Base-by-base conservation (phyloP, 148 eudicot genomes). In the Rhododendron simsii region DNA sequence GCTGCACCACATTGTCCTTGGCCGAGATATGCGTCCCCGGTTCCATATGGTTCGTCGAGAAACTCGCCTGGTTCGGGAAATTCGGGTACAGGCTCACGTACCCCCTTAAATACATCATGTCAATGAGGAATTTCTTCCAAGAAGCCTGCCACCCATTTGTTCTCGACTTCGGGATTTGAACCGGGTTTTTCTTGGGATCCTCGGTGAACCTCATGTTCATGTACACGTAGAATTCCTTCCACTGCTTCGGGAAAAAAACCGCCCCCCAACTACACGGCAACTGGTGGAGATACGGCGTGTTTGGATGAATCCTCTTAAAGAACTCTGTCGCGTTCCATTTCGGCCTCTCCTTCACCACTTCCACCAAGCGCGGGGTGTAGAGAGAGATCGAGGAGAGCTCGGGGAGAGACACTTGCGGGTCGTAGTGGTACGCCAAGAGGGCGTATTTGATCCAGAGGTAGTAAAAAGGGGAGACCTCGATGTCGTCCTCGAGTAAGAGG, bases 61-160 rank as follows among this genome's bases (percentile, higher is more conserved):
- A 97, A 88, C 99, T 97, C 57, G 91, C 90, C 82, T 97, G 99
- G 51, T 90, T 88, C 0, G 99, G 98, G 84, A 97, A 97, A 83
- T 97, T 97, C 0, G 99, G 99, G 47, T 97, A 97, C 0, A 97
- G 86, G 71, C 93, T 95, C 0, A 95, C 99, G 13, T 97, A 95
- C 10, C 99, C 99, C 83, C 99, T 81, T 4, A 97, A 81, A 84
- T 97, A 97, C 99, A 97, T 97, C 98, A 97, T 95, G 86, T 96
- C 99, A 0, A 97, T 97, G 51, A 97, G 85, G 77, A 95, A 97
- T 89, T 97, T 97, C 88, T 97, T 97, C 99, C 99, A 97, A 0
- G 99, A 95, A 14, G 99, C 99, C 89, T 97, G 99, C 99, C 98
- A 95, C 0, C 99, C 99, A 26, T 95, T 95, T 0, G 99, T 97